Evolutionary conservation across 345 rosid species (phyloP).

Genomic region (Cardiospermum halicacabum): DNA sequence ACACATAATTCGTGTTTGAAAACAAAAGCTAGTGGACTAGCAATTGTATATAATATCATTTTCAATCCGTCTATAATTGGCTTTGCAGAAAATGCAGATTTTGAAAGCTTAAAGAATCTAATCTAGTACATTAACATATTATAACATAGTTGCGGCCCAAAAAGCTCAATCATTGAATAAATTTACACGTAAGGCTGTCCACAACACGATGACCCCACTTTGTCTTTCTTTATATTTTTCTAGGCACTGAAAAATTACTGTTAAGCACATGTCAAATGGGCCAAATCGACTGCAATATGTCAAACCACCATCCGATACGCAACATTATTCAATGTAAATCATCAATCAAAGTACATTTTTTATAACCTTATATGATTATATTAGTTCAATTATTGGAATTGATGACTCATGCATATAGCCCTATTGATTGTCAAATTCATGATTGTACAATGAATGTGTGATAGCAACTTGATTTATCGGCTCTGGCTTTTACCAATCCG

Average conservation of each 20-base stretch:
- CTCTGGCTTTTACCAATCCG: background rate
- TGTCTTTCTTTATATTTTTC: background rate
- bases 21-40: no score
- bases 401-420: background rate
- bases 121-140: no score
- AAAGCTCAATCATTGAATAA: background rate
- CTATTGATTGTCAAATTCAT: no score
- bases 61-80: no score
- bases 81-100: no score
- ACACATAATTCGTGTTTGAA: no score
- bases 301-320: background rate
- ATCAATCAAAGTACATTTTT: background rate
- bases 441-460: background rate
- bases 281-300: background rate
- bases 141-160: background rate
- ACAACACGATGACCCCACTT: background rate
- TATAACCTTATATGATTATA: background rate
- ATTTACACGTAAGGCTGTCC: background rate
- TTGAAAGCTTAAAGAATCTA: background rate
- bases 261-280: background rate
- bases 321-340: background rate
- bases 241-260: background rate
- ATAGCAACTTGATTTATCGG: background rate
- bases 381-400: slow-evolving; percentile 14
- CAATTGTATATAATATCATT: no score